These are phyloP conservation scores for Nannizziopsis arthrosporioides DNA, from an alignment of 2,329 filamentous ascomycete genomes.

Conservation along the genomic window DNA sequence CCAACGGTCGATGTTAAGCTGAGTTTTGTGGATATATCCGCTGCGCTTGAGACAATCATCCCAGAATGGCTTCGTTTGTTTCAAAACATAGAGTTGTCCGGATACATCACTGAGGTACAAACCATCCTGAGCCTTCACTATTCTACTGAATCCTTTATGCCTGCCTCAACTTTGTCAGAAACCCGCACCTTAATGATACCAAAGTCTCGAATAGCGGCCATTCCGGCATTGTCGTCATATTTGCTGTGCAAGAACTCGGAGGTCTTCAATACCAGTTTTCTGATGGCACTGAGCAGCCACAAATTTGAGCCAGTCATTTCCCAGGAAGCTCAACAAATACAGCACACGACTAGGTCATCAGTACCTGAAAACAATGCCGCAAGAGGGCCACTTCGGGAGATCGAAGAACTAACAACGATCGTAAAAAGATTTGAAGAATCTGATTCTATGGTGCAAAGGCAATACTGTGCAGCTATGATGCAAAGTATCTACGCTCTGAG, in stretches of 20 bases:
- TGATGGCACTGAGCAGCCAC: not conserved
- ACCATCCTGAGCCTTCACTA: slow-evolving; percentile 25
- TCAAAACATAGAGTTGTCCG: slow-evolving; percentile 38
- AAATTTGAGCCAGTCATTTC: not conserved
- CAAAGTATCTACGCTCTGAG: slow-evolving; percentile 29
- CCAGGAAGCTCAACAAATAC: not conserved
- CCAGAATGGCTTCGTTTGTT: slow-evolving; percentile 41
- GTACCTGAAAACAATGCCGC: slow-evolving; percentile 37
- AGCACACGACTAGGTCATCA: slow-evolving; percentile 23
- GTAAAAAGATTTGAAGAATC: slow-evolving; percentile 5
- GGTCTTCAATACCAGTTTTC: not conserved
- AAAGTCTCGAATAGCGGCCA: not conserved
- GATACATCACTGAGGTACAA: slow-evolving; percentile 38
- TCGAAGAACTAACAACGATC: slow-evolving; percentile 5
- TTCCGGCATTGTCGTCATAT: slow-evolving; percentile 4
- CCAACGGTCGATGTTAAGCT: slow-evolving; percentile 3
- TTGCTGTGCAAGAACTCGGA: not conserved
- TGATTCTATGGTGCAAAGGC: slow-evolving; percentile 10
- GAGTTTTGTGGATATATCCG: slow-evolving; percentile 3
- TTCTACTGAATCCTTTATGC: not conserved
- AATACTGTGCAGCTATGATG: slow-evolving; percentile 30
- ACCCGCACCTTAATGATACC: not conserved
- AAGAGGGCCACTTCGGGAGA: slow-evolving; percentile 19
- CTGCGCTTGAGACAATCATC: slow-evolving; percentile 31
- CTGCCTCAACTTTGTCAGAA: not conserved